phyloP scores from a whole-genome alignment of 1,139 yeast genomes.

The Saccharomyces hybrid region DNA sequence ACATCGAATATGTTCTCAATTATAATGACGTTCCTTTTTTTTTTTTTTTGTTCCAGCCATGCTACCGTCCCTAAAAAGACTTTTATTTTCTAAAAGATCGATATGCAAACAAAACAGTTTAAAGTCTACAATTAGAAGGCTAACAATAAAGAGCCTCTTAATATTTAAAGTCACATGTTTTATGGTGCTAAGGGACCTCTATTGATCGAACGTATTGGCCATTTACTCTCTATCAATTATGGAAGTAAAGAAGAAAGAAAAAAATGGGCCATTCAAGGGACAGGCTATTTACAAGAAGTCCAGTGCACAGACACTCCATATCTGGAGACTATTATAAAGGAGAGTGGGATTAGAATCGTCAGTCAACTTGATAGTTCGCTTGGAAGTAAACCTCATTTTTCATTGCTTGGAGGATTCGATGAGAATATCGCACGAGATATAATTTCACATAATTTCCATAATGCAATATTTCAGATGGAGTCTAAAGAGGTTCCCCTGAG shows the following conservation, averaged over 20 bases:
- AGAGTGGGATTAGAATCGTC: slow-evolving; percentile 5
- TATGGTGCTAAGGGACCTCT: slow-evolving; percentile 8
- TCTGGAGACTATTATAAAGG: slow-evolving; percentile 9
- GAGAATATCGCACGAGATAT: slow-evolving; percentile 6
- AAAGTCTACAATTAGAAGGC: neutral
- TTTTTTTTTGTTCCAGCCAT: no score
- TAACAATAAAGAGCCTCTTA: neutral
- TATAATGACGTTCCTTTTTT: neutral
- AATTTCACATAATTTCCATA: slow-evolving; percentile 17
- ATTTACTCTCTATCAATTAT: slow-evolving; percentile 7
- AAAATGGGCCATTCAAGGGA: slow-evolving; percentile 10
- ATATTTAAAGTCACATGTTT: neutral
- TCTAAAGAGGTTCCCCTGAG: slow-evolving; percentile 3
- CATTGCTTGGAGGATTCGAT: neutral
- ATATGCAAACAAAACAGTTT: no score
- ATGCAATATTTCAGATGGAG: slow-evolving; percentile 18
- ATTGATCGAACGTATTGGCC: slow-evolving; percentile 14
- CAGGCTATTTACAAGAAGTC: slow-evolving; percentile 9
- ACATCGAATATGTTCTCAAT: neutral
- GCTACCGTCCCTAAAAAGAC: no score
- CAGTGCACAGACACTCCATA: slow-evolving; percentile 15
- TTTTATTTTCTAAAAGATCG: no score
- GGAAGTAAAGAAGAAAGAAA: slow-evolving; percentile 8
- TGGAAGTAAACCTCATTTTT: neutral
- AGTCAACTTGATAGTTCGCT: neutral